These are phyloP conservation scores for Phytopythium kandeliae DNA, from an alignment of 352 stramenopile genomes.

Conservation along the genomic window DNA sequence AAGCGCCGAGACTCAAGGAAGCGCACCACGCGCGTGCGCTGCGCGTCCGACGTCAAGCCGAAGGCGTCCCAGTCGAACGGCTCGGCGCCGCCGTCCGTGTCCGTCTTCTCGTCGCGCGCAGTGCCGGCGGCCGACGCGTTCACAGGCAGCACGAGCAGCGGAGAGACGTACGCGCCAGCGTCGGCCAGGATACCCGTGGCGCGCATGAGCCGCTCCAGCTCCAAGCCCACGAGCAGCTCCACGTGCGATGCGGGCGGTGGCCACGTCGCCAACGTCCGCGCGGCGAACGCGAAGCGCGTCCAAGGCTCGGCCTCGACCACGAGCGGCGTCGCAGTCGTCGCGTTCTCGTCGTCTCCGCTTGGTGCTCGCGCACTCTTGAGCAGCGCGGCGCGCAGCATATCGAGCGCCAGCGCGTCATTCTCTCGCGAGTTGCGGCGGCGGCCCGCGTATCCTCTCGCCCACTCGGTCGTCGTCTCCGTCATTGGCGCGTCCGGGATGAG, in stretches of 20 bases:
- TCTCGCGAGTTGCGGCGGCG: too few relatives aligned
- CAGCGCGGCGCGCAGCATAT: constrained; percentile 4
- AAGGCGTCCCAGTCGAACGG: constrained; percentile 7
- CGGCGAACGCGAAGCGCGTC: constrained; percentile 4
- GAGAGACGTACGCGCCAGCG: neutral
- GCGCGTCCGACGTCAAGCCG: neutral
- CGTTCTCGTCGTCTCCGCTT: neutral
- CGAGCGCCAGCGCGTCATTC: neutral
- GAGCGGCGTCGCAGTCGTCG: constrained; percentile 1
- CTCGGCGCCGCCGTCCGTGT: neutral
- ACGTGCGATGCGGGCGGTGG: neutral
- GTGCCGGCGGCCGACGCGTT: neutral
- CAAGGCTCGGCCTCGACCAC: constrained; percentile 4
- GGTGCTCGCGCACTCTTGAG: neutral
- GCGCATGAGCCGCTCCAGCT: constrained; percentile 6
- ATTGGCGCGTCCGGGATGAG: neutral
- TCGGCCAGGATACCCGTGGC: neutral
- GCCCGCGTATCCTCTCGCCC: neutral
- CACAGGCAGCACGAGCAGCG: neutral
- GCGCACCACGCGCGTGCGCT: neutral
- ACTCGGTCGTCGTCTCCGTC: neutral
- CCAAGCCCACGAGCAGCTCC: constrained; percentile 1
- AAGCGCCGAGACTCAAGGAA: constrained; percentile 3
- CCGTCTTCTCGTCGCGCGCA: neutral
- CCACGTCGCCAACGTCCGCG: neutral